Evolutionary conservation across 495 filamentous ascomycete species (phyloP).

Genomic region (Podospora comata): DNA sequence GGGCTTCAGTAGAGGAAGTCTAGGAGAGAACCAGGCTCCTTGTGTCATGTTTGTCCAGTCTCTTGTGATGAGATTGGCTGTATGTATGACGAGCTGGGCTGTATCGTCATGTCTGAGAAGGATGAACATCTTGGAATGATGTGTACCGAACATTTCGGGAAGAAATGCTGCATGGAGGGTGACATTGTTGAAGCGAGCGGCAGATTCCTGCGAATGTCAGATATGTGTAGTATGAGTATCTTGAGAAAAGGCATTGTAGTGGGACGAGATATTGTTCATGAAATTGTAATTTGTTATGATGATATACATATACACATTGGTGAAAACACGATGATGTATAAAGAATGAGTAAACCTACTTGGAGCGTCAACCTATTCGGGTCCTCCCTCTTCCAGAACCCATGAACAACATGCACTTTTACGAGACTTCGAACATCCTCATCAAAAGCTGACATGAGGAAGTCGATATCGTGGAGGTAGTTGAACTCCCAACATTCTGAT

Average conservation of each 20-base stretch:
- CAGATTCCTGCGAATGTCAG: conserved; percentile 46
- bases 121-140: conserved; percentile 79
- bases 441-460: conserved; percentile 66
- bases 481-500: conserved; percentile 85
- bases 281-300: too few species aligned
- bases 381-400: conserved; percentile 84
- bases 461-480: conserved; percentile 78
- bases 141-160: conserved; percentile 84
- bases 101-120: conserved; percentile 71
- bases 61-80: conserved; percentile 79
- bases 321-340: too few species aligned
- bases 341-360: not conserved
- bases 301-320: too few species aligned
- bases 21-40: conserved; percentile 75
- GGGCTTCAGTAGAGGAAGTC: conserved; percentile 51
- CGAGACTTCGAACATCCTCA: conserved; percentile 58
- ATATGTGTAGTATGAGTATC: not conserved
- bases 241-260: too few species aligned
- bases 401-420: conserved; percentile 75
- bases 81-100: conserved; percentile 82
- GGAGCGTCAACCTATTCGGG: conserved; percentile 52
- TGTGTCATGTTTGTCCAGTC: conserved; percentile 91
- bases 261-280: too few species aligned
- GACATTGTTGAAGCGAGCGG: conserved; percentile 61
- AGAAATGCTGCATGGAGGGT: conserved; percentile 72